Conservation (phyloP, 768 basidiomycete species). For the Rhizopogon vinicolor region DNA sequence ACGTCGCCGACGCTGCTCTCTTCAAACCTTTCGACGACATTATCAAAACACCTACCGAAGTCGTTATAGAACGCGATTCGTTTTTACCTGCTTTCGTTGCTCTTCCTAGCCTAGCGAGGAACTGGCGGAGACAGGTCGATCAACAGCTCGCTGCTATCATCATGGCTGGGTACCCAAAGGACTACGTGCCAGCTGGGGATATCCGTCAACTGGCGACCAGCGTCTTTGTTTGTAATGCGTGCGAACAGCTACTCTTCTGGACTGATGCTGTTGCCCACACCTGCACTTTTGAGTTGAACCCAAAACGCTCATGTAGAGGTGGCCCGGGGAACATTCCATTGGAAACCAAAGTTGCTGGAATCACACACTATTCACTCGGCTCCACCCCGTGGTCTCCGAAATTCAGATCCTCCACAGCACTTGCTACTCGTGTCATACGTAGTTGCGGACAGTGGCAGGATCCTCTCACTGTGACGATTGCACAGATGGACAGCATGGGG, state of each 20-base stretch:
- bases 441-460: slow-evolving; percentile 7
- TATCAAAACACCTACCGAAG: slow-evolving; percentile 16
- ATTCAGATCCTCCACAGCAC: background rate
- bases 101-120: slow-evolving; percentile 9
- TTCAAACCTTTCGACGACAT: slow-evolving; percentile 17
- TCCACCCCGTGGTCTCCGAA: slow-evolving; percentile 1
- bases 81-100: slow-evolving; percentile 13
- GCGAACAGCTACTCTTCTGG: slow-evolving; percentile 4
- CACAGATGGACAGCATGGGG: slow-evolving; percentile 20
- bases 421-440: background rate
- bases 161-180: slow-evolving; percentile 12
- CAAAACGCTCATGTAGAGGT: background rate
- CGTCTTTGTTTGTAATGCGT: slow-evolving; percentile 17
- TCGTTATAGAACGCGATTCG: slow-evolving; percentile 4
- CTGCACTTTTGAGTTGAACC: background rate
- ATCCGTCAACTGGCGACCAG: slow-evolving; percentile 23
- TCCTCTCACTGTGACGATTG: slow-evolving; percentile 14
- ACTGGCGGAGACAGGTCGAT: slow-evolving; percentile 21
- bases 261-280: background rate
- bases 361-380: background rate
- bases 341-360: background rate
- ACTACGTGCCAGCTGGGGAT: slow-evolving; percentile 12
- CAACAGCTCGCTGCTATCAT: slow-evolving; percentile 25
- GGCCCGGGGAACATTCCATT: background rate
- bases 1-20: slow-evolving; percentile 20